Evolutionary conservation across 441 rosid species (phyloP).

Genomic region (Manihot esculenta): DNA sequence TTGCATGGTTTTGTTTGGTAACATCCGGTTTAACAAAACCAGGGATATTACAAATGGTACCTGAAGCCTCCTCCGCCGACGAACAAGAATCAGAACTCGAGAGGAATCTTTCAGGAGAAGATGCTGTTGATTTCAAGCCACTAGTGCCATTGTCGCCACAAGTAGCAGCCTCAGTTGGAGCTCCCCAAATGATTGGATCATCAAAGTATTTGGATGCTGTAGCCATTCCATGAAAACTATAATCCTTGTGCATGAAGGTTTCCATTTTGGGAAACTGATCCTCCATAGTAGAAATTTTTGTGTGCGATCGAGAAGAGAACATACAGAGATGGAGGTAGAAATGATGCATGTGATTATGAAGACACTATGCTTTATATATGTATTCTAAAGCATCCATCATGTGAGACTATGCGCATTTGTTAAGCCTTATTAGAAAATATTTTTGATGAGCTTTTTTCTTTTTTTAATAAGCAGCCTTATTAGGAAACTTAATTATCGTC

Average conservation of each 20-base stretch:
- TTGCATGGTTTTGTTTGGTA: conserved; percentile 17
- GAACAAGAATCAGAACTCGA: conserved; percentile 36
- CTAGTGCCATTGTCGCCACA: conserved; percentile 13
- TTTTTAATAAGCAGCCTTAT: too few relatives aligned
- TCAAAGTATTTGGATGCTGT: conserved; percentile 31
- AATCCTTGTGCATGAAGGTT: conserved; percentile 47
- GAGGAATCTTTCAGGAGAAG: conserved; percentile 24
- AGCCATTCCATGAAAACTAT: conserved; percentile 34
- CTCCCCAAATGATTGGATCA: conserved; percentile 48
- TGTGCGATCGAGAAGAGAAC: conserved; percentile 25
- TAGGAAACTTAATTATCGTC: conserved; percentile 34
- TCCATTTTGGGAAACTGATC: conserved; percentile 59
- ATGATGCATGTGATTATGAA: conserved; percentile 34
- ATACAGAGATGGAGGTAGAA: conserved; percentile 16
- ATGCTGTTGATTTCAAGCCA: conserved; percentile 11
- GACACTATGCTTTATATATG: conserved; percentile 30
- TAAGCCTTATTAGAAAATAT: background rate
- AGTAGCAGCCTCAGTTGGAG: conserved; percentile 13
- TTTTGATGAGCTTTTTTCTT: too few relatives aligned
- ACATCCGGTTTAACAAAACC: conserved; percentile 33
- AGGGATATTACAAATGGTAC: conserved; percentile 26
- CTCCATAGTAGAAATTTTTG: conserved; percentile 31
- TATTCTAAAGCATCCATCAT: conserved; percentile 25
- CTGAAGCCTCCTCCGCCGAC: conserved; percentile 34
- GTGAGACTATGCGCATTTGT: conserved; percentile 18